Evolutionary conservation across 2,329 filamentous ascomycete species (phyloP).

Genomic region (Cyphellophora attinorum): DNA sequence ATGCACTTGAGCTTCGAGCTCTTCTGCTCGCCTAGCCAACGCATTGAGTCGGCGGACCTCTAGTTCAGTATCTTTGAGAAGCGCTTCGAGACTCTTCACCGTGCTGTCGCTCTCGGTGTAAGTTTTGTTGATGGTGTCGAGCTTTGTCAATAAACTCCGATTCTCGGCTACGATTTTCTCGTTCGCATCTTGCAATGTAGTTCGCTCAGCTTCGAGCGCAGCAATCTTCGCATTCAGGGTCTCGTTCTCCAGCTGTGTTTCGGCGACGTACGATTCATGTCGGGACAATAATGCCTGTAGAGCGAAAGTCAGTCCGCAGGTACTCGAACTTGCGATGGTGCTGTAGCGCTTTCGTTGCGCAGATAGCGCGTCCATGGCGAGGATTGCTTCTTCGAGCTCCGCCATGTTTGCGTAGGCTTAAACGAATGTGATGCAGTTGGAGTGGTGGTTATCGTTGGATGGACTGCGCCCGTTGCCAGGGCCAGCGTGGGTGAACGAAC

Average conservation of each 20-base stretch:
- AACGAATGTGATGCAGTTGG: too few species aligned
- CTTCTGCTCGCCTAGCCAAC: conserved; percentile 63
- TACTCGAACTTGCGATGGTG: conserved; percentile 3
- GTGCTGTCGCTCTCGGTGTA: conserved; percentile 71
- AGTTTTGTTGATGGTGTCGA: conserved; percentile 74
- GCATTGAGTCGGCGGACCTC: conserved; percentile 65
- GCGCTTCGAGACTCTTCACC: conserved; percentile 66
- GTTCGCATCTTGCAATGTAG: conserved; percentile 66
- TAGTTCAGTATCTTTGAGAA: conserved; percentile 66
- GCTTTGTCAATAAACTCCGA: conserved; percentile 65
- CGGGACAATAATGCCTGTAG: conserved; percentile 80
- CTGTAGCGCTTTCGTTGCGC: neutral
- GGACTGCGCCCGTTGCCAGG: too few species aligned
- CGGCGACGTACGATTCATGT: conserved; percentile 89
- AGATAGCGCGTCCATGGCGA: conserved; percentile 1
- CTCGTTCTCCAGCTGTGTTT: conserved; percentile 75
- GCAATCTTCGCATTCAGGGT: conserved; percentile 64
- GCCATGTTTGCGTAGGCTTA: conserved; percentile 1
- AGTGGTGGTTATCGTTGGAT: too few species aligned
- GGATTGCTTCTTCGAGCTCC: neutral
- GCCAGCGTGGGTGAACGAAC: too few species aligned
- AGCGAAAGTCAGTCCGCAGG: conserved; percentile 54
- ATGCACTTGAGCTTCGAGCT: conserved; percentile 70
- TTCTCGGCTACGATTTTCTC: conserved; percentile 75
- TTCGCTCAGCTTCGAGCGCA: conserved; percentile 63